These are phyloP conservation scores for maize (Zea mays) DNA, from an alignment of 176 grass and related monocot species.

Conservation along the genomic window Zm-B73-REFERENCE-NAM-5.0 NC_050100.1:158484001-158484500, in stretches of 20 bases:
- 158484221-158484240: constrained; percentile 54
- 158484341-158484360: constrained; percentile 58
- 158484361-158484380: constrained; percentile 52
- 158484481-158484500: neutral
- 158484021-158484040: no score
- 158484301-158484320: constrained; percentile 81
- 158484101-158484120: no score
- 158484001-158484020: no score
- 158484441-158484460: constrained; percentile 73
- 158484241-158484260: constrained; percentile 61
- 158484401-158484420: constrained; percentile 66
- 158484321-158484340: constrained; percentile 52
- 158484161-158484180: no score
- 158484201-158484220: constrained; percentile 20
- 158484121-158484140: no score
- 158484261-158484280: constrained; percentile 61
- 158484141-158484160: no score
- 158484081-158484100: no score
- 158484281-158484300: constrained; percentile 75
- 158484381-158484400: constrained; percentile 18
- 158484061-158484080: no score
- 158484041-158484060: no score
- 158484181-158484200: constrained; percentile 14
- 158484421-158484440: constrained; percentile 49
- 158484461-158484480: constrained; percentile 4